Percentiles rank a stretch among this genome's conserved stretches.
These are phyloP conservation scores for Liquidambar formosana DNA, from an alignment of 164 flowering plant species.

Conservation along the genomic window DNA sequence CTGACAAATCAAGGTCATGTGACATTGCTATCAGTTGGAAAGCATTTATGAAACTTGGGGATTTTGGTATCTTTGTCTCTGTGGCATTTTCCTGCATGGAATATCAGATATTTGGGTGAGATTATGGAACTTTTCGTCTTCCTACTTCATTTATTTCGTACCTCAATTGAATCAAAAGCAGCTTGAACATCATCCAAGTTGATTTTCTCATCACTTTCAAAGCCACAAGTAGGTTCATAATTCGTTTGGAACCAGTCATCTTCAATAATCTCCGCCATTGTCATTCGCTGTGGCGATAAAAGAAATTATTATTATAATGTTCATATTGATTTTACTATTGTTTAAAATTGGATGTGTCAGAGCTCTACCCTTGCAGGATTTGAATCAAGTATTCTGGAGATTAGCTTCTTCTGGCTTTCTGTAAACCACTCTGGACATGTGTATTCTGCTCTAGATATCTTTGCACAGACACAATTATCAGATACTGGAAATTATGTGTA, in stretches of 20 bases:
- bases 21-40: slow-evolving; percentile 55
- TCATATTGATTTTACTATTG: not conserved
- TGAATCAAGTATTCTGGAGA: slow-evolving; percentile 60
- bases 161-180: slow-evolving; percentile 46
- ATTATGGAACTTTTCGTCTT: not conserved
- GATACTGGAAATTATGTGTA: not conserved
- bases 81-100: slow-evolving; percentile 25
- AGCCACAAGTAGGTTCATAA: slow-evolving; percentile 42
- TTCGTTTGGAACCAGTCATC: slow-evolving; percentile 63
- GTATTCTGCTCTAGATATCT: slow-evolving; percentile 75
- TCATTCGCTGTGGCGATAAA: slow-evolving; percentile 47
- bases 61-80: slow-evolving; percentile 20
- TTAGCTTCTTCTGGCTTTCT: slow-evolving; percentile 41
- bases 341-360: not conserved
- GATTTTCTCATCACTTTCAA: slow-evolving; percentile 29
- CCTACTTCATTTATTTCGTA: slow-evolving; percentile 17
- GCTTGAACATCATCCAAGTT: slow-evolving; percentile 45
- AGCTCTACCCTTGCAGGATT: slow-evolving; percentile 45
- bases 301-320: slow-evolving; percentile 5
- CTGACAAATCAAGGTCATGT: slow-evolving; percentile 48
- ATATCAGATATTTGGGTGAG: not conserved
- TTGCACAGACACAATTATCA: slow-evolving; percentile 15
- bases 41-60: slow-evolving; percentile 47
- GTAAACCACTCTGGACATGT: slow-evolving; percentile 63
- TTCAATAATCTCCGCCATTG: slow-evolving; percentile 57